phyloP scores from a whole-genome alignment of 2,329 filamentous ascomycete species.

The Trichoderma gracile region DNA sequence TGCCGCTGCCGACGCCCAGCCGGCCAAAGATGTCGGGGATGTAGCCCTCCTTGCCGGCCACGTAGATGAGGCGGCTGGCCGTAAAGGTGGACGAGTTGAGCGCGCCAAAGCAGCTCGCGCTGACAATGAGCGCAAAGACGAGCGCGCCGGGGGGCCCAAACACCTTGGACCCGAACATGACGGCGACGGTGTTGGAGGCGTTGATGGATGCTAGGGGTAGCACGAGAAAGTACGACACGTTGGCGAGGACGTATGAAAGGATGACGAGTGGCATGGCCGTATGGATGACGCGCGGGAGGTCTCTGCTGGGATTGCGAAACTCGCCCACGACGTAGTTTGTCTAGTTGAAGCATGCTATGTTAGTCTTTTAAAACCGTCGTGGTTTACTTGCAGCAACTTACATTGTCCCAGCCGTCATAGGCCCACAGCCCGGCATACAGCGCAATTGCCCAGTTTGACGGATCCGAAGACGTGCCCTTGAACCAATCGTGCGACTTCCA shows the following conservation, averaged over 20 bases:
- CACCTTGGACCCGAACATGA: constrained; percentile 86
- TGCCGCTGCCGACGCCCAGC: constrained; percentile 65
- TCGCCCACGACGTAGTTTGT: constrained; percentile 98
- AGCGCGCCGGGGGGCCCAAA: constrained; percentile 83
- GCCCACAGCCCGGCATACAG: constrained; percentile 96
- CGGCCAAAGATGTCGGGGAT: constrained; percentile 80
- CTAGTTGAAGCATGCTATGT: constrained; percentile 45
- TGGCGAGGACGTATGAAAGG: constrained; percentile 83
- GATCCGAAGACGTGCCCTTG: constrained; percentile 74
- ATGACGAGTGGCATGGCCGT: constrained; percentile 96
- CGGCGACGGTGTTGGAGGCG: constrained; percentile 89
- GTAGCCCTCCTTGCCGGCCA: constrained; percentile 92
- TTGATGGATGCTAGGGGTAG: constrained; percentile 79
- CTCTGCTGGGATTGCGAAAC: constrained; percentile 86
- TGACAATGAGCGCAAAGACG: constrained; percentile 83
- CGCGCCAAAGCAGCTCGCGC: constrained; percentile 88
- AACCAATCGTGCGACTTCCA: constrained; percentile 93
- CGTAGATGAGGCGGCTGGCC: constrained; percentile 86
- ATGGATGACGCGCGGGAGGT: constrained; percentile 92
- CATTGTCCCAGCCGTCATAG: constrained; percentile 98
- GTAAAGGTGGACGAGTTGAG: constrained; percentile 95
- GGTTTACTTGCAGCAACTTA: constrained; percentile 48
- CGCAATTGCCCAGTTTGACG: constrained; percentile 88
- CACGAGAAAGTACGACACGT: constrained; percentile 92
- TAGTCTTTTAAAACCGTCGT: not conserved